A percentile compares a stretch with the other conserved stretches of the same genome.
Conservation (phyloP, 345 rosid genomes). For the Salix caprea region DNA sequence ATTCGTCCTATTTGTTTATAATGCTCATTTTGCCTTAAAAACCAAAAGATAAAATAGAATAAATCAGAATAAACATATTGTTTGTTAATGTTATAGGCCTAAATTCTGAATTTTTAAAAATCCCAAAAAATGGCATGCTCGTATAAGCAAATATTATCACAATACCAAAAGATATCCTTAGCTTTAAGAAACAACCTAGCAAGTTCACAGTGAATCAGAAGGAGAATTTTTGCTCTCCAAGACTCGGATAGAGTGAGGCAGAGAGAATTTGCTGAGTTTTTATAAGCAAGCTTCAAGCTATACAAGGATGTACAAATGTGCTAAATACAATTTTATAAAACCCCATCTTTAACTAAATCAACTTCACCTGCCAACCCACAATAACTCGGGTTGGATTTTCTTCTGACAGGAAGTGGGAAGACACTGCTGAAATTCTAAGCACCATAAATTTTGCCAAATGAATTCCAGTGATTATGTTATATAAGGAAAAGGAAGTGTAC, state of each 20-base stretch:
- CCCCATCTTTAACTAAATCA: slow-evolving; percentile 18
- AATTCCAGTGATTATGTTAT: neutral
- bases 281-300: slow-evolving; percentile 17
- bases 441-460: neutral
- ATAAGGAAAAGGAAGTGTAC: neutral
- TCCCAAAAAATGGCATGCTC: too few relatives aligned
- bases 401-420: slow-evolving; percentile 9
- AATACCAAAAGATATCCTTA: neutral
- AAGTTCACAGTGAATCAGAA: neutral
- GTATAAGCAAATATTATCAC: too few relatives aligned
- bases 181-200: neutral
- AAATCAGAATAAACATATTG: too few relatives aligned
- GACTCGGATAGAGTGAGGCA: neutral
- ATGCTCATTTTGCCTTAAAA: too few relatives aligned
- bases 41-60: too few relatives aligned
- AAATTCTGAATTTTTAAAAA: too few relatives aligned
- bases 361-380: slow-evolving; percentile 12
- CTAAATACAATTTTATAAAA: slow-evolving; percentile 24
- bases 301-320: slow-evolving; percentile 40
- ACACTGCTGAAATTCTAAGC: neutral
- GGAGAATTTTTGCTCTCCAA: neutral
- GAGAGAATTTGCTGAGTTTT: neutral
- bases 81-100: too few relatives aligned
- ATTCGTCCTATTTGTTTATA: too few relatives aligned
- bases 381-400: slow-evolving; percentile 8